These are phyloP conservation scores for Aureobasidium sp. DNA, from an alignment of 2,329 filamentous ascomycete genomes.

Conservation along the genomic window DNA sequence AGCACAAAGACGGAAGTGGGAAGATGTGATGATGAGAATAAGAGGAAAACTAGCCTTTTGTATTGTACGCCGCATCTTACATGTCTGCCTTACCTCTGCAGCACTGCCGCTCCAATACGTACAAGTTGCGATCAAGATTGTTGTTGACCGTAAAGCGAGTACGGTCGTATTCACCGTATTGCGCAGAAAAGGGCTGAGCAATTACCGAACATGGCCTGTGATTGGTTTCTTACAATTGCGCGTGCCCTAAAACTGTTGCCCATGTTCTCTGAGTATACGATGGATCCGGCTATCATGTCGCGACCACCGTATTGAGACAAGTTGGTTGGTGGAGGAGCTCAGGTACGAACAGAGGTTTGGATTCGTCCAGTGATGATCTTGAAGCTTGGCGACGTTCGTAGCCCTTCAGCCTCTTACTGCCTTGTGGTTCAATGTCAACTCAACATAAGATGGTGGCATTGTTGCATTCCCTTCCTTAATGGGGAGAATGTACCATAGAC, in stretches of 20 bases:
- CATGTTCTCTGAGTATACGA: background rate
- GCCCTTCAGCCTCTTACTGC: too few relatives aligned
- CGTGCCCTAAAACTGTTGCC: background rate
- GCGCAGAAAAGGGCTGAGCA: background rate
- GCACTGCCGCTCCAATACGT: conserved; percentile 3
- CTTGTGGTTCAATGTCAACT: too few relatives aligned
- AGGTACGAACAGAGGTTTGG: background rate
- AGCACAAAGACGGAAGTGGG: background rate
- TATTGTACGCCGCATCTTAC: background rate
- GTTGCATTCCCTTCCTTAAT: too few relatives aligned
- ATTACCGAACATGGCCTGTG: background rate
- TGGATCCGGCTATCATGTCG: background rate
- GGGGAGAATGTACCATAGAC: too few relatives aligned
- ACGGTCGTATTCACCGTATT: conserved; percentile 9
- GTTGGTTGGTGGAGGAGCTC: background rate
- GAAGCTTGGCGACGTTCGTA: background rate
- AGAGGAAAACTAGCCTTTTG: background rate
- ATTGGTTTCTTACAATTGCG: background rate
- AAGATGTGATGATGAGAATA: background rate
- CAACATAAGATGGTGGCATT: too few relatives aligned
- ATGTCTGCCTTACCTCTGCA: background rate
- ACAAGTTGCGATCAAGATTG: background rate
- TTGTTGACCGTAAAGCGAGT: conserved; percentile 5
- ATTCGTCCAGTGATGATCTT: background rate
- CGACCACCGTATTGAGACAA: background rate